phyloP scores from a whole-genome alignment of 2,329 filamentous ascomycete genomes.

The Scopulariopsis brevicaulis region DNA sequence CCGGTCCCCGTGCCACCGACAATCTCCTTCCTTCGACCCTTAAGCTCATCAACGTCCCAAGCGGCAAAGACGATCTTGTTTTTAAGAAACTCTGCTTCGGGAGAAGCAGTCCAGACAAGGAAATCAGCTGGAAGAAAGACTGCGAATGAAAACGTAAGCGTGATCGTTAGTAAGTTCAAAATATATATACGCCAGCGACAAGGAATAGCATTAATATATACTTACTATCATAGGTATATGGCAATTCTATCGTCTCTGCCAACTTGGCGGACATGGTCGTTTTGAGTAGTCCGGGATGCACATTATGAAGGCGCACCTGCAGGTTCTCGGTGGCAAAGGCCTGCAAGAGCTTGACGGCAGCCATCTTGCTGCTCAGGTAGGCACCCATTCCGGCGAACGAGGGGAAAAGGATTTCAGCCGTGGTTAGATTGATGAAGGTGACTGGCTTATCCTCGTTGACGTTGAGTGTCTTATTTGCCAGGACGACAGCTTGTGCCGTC shows the following conservation, averaged over 20 bases:
- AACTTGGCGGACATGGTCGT: conserved; percentile 13
- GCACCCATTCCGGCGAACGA: background rate
- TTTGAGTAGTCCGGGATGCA: conserved; percentile 29
- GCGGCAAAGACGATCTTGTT: conserved; percentile 33
- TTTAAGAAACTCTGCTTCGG: conserved; percentile 33
- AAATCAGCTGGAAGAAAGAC: conserved; percentile 27
- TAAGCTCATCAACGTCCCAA: conserved; percentile 40
- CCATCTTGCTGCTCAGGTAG: conserved; percentile 31
- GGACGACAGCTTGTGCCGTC: conserved; percentile 12
- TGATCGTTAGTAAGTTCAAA: background rate
- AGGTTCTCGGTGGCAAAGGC: conserved; percentile 26
- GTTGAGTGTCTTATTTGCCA: conserved; percentile 2
- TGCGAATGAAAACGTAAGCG: conserved; percentile 6
- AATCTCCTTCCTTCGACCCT: conserved; percentile 22
- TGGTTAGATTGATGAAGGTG: conserved; percentile 12
- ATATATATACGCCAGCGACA: background rate
- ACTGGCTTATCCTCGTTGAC: conserved; percentile 5
- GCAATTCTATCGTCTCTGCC: conserved; percentile 1
- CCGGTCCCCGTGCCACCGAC: background rate
- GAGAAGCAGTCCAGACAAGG: conserved; percentile 28
- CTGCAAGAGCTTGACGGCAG: conserved; percentile 27
- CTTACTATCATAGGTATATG: conserved; percentile 5
- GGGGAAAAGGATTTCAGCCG: conserved; percentile 4
- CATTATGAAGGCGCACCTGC: conserved; percentile 21
- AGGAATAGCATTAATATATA: background rate